Evolutionary conservation across 2,329 filamentous ascomycete genomes (phyloP).

Genomic region (Microsporum canis): DNA sequence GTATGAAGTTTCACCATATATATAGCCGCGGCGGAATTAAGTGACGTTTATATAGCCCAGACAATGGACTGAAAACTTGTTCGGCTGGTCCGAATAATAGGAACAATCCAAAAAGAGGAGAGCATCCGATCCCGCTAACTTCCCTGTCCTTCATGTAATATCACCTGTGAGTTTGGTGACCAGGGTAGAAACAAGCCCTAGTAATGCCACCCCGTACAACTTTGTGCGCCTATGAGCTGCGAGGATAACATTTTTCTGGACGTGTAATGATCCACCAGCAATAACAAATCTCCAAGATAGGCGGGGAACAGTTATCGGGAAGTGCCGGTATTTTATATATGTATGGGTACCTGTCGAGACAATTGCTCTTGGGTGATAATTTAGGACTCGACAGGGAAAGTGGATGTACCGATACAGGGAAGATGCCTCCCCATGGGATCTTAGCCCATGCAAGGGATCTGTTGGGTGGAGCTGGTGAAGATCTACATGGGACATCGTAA

Average conservation of each 20-base stretch:
- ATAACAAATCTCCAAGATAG: neutral
- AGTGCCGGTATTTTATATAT: neutral
- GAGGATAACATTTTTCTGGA: neutral
- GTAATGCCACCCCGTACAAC: neutral
- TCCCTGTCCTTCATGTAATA: neutral
- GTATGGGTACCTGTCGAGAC: neutral
- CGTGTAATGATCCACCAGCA: neutral
- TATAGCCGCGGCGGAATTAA: neutral
- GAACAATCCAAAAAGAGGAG: too few species aligned
- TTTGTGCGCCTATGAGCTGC: neutral
- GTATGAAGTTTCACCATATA: neutral
- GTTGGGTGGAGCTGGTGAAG: neutral
- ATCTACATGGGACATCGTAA: neutral
- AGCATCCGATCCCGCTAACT: neutral
- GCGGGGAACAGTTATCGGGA: neutral
- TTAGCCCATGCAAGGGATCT: neutral
- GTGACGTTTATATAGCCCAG: neutral
- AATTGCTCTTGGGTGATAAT: neutral
- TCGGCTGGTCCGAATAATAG: neutral
- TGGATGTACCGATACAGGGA: neutral
- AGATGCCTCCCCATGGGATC: neutral
- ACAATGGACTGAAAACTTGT: neutral
- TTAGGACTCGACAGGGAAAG: neutral
- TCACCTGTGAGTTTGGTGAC: neutral
- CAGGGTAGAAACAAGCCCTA: neutral